These are phyloP conservation scores for Termitomyces bulborhizus DNA, from an alignment of 768 basidiomycete species.

Conservation along the genomic window DNA sequence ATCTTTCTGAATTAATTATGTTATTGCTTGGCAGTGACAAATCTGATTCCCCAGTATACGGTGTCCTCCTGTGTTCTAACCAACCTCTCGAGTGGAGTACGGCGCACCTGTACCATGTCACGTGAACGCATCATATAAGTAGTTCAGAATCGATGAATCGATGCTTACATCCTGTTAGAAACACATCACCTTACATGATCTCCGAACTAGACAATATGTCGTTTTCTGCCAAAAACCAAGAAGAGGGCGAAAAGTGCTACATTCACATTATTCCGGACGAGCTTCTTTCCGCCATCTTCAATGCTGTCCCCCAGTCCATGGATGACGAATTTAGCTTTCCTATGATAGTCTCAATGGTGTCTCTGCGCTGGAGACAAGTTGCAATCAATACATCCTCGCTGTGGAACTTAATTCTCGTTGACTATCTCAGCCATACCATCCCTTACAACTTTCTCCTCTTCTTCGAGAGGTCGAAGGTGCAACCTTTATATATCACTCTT, in stretches of 20 bases:
- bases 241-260: not conserved
- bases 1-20: too few relatives aligned
- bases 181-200: too few relatives aligned
- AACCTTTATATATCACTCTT: not conserved
- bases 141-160: too few relatives aligned
- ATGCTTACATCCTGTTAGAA: too few relatives aligned
- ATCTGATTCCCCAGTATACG: too few relatives aligned
- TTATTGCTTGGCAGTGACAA: too few relatives aligned
- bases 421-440: not conserved
- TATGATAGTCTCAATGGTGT: not conserved
- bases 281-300: not conserved
- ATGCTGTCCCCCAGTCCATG: not conserved
- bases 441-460: not conserved
- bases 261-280: not conserved
- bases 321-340: not conserved
- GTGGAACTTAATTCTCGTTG: not conserved
- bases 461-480: not conserved
- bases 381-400: not conserved
- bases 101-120: constrained; percentile 5
- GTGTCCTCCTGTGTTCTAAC: too few relatives aligned
- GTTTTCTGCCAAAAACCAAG: not conserved
- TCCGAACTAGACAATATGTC: not conserved
- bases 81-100: too few relatives aligned
- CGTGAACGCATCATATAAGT: too few relatives aligned
- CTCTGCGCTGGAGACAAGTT: not conserved